Percentiles rank a stretch among this genome's conserved stretches.
Evolutionary conservation across 2,329 filamentous ascomycete species (phyloP).

Genomic region (Colletotrichum higginsianum): DNA sequence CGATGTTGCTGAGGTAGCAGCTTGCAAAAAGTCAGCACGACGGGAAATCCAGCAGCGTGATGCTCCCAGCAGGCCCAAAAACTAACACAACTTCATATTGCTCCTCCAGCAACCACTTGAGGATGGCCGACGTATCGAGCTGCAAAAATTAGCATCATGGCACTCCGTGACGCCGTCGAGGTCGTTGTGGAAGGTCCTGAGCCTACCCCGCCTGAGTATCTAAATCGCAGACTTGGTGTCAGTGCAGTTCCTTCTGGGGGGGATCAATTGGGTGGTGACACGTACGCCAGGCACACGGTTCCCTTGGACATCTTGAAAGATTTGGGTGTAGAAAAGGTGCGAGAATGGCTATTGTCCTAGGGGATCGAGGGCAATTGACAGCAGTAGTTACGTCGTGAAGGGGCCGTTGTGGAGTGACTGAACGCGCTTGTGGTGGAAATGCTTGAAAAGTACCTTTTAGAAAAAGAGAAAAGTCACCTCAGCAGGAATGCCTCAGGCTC

Average conservation of each 20-base stretch:
- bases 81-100: not conserved
- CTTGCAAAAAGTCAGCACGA: slow-evolving; percentile 18
- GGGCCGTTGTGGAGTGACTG: no score
- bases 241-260: not conserved
- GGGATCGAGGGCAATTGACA: no score
- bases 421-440: no score
- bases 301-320: not conserved
- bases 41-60: no score
- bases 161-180: not conserved
- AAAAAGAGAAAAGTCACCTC: no score
- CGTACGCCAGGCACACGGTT: slow-evolving; percentile 1
- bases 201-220: slow-evolving; percentile 1
- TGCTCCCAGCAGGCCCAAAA: not conserved
- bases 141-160: not conserved
- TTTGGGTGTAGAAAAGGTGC: no score
- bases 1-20: slow-evolving; percentile 74
- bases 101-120: slow-evolving; percentile 37
- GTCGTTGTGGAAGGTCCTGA: not conserved
- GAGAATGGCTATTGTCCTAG: no score
- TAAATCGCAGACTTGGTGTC: not conserved
- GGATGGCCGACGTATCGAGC: slow-evolving; percentile 42
- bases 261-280: not conserved
- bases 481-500: no score
- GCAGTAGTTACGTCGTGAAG: no score
- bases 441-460: no score